These are phyloP conservation scores for Seminavis robusta DNA, from an alignment of 108 stramenopile genomes.

Conservation along the genomic window DNA sequence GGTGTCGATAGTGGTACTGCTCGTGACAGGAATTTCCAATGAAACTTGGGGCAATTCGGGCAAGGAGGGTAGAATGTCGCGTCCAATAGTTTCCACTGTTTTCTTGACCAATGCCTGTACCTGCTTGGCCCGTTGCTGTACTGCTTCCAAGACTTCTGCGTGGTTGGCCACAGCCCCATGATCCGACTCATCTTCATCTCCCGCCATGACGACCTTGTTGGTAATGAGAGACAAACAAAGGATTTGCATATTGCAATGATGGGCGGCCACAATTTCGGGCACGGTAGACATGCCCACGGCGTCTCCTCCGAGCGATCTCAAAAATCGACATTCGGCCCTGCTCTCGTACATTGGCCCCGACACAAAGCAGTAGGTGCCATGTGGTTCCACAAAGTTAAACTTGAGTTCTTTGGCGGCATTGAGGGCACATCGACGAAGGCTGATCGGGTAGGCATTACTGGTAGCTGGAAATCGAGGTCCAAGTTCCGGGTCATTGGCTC, in stretches of 20 bases:
- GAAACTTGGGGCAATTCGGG: constrained; percentile 30
- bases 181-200: constrained; percentile 42
- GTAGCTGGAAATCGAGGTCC: constrained; percentile 90
- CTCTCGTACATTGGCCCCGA: constrained; percentile 93
- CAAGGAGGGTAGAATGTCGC: constrained; percentile 21
- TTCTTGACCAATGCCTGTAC: constrained; percentile 69
- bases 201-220: constrained; percentile 77
- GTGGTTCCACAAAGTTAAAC: constrained; percentile 47
- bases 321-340: constrained; percentile 73
- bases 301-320: constrained; percentile 67
- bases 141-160: constrained; percentile 88
- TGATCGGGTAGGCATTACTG: constrained; percentile 63
- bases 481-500: constrained; percentile 82
- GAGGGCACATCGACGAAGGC: constrained; percentile 40
- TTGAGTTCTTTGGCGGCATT: constrained; percentile 50
- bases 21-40: not conserved
- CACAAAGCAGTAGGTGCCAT: constrained; percentile 89
- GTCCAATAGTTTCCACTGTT: constrained; percentile 37
- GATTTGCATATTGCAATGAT: constrained; percentile 86
- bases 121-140: constrained; percentile 56
- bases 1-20: too few species aligned
- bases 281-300: constrained; percentile 33
- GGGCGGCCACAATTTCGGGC: constrained; percentile 89
- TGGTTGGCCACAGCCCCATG: constrained; percentile 71
- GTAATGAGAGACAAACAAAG: constrained; percentile 85